Evolutionary conservation across 768 basidiomycete genomes (phyloP).

Genomic region (Pulveroboletus sp.): DNA sequence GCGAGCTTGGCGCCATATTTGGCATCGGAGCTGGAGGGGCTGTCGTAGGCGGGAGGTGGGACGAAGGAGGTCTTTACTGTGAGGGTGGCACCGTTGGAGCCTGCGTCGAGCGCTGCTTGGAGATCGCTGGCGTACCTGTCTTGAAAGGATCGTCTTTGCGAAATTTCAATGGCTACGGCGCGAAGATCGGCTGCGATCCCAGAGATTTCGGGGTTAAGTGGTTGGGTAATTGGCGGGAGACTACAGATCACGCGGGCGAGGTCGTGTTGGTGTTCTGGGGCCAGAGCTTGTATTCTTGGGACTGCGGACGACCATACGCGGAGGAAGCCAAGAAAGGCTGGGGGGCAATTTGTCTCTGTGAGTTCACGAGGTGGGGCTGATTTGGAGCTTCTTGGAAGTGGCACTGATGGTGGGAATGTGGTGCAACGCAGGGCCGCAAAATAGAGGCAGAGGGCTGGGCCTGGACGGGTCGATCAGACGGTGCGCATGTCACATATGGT

Average conservation of each 20-base stretch:
- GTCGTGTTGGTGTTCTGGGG: conserved; percentile 71
- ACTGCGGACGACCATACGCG: conserved; percentile 71
- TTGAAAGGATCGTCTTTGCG: conserved; percentile 81
- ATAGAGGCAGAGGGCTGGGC: conserved; percentile 80
- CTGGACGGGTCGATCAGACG: conserved; percentile 30
- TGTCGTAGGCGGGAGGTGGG: conserved; percentile 67
- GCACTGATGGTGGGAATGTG: conserved; percentile 76
- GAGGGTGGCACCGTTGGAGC: conserved; percentile 32
- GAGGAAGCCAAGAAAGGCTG: conserved; percentile 65
- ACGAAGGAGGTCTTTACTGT: conserved; percentile 59
- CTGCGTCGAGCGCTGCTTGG: conserved; percentile 76
- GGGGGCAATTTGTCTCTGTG: conserved; percentile 66
- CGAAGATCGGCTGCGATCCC: conserved; percentile 80
- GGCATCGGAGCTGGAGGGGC: conserved; percentile 18
- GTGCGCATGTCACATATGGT: not conserved
- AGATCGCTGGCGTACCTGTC: conserved; percentile 72
- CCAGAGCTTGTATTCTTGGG: conserved; percentile 57
- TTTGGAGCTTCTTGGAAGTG: conserved; percentile 61
- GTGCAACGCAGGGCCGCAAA: conserved; percentile 79
- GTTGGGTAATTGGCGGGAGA: conserved; percentile 42
- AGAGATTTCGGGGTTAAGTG: conserved; percentile 41
- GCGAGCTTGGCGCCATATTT: conserved; percentile 8
- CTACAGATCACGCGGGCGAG: conserved; percentile 79
- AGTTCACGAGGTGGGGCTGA: conserved; percentile 51
- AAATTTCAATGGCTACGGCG: conserved; percentile 84